Conservation (phyloP, 192 early-diverging fungal genomes). For the Entomortierella lignicola region DNA sequence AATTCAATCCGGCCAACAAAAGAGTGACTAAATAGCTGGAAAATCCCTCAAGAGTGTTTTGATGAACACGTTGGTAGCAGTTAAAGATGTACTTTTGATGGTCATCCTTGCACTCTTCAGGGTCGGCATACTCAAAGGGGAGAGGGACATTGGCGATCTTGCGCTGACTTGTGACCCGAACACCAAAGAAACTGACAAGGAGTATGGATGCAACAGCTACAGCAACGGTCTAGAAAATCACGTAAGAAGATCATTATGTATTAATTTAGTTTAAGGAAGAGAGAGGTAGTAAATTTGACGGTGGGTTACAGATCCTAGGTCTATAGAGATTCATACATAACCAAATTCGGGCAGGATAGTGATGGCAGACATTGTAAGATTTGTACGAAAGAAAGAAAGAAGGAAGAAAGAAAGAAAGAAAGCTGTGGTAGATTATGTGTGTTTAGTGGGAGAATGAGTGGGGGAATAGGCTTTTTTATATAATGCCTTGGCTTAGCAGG, state of each 20-base stretch:
- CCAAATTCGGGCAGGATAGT: slow-evolving; percentile 62
- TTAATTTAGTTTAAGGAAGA: neutral
- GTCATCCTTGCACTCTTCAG: slow-evolving; percentile 67
- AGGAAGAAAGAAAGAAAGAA: neutral
- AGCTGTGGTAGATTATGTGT: too few species aligned
- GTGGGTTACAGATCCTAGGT: too few species aligned
- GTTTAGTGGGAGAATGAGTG: too few species aligned
- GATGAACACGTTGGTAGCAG: slow-evolving; percentile 72
- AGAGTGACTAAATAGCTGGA: slow-evolving; percentile 60
- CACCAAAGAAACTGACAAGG: slow-evolving; percentile 58
- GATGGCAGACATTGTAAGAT: slow-evolving; percentile 50
- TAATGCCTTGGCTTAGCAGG: neutral
- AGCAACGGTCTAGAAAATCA: slow-evolving; percentile 40
- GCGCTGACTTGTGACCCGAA: slow-evolving; percentile 61
- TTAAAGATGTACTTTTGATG: slow-evolving; percentile 77
- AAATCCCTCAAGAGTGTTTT: slow-evolving; percentile 75
- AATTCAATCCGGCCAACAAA: slow-evolving; percentile 60
- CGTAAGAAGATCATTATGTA: neutral
- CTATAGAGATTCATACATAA: slow-evolving; percentile 55
- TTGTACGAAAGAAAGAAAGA: neutral
- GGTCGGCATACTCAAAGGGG: slow-evolving; percentile 73
- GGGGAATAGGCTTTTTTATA: neutral
- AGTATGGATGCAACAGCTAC: slow-evolving; percentile 43
- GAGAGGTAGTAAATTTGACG: neutral
- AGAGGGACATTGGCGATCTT: slow-evolving; percentile 72